A percentile compares a stretch with the other conserved stretches of the same genome.
Evolutionary conservation across 2,329 filamentous ascomycete species (phyloP).

Genomic region (Botryosphaeria dothidea): DNA sequence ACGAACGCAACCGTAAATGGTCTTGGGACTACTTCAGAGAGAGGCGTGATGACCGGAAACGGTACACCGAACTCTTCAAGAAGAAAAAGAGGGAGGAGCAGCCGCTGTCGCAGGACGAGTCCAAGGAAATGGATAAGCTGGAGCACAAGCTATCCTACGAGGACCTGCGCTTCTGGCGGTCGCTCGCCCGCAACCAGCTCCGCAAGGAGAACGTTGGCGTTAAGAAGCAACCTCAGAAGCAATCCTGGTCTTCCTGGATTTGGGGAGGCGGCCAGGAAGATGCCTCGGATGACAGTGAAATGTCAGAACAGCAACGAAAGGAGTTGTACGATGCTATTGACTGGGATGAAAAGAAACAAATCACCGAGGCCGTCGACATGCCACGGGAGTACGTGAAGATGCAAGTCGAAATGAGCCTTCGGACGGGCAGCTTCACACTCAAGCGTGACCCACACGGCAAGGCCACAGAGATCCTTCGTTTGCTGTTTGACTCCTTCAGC

Average conservation of each 20-base stretch:
- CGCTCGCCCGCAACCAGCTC: conserved; percentile 87
- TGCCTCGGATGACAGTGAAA: conserved; percentile 75
- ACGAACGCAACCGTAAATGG: conserved; percentile 90
- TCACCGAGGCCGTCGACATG: conserved; percentile 83
- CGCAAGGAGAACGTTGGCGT: conserved; percentile 92
- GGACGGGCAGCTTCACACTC: conserved; percentile 93
- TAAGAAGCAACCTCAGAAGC: conserved; percentile 72
- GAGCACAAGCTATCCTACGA: conserved; percentile 92
- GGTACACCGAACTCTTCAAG: conserved; percentile 95
- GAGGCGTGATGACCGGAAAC: conserved; percentile 81
- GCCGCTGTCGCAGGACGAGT: conserved; percentile 65
- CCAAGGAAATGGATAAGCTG: conserved; percentile 69
- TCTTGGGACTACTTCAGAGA: conserved; percentile 96
- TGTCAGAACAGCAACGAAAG: conserved; percentile 94
- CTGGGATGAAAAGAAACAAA: conserved; percentile 92
- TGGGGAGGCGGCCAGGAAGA: conserved; percentile 73
- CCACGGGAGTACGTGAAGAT: conserved; percentile 91
- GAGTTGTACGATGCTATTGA: conserved; percentile 97
- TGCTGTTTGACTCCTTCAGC: conserved; percentile 93
- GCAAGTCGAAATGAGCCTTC: conserved; percentile 88
- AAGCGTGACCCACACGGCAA: conserved; percentile 81
- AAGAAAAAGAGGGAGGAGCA: conserved; percentile 75
- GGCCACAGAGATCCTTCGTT: conserved; percentile 76
- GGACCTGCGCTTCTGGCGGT: conserved; percentile 96
- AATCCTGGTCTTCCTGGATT: conserved; percentile 89